Percentiles rank a stretch among this genome's conserved stretches.
Evolutionary conservation across 2,329 filamentous ascomycete species (phyloP).

Genomic region (Westerdykella aurantiaca): DNA sequence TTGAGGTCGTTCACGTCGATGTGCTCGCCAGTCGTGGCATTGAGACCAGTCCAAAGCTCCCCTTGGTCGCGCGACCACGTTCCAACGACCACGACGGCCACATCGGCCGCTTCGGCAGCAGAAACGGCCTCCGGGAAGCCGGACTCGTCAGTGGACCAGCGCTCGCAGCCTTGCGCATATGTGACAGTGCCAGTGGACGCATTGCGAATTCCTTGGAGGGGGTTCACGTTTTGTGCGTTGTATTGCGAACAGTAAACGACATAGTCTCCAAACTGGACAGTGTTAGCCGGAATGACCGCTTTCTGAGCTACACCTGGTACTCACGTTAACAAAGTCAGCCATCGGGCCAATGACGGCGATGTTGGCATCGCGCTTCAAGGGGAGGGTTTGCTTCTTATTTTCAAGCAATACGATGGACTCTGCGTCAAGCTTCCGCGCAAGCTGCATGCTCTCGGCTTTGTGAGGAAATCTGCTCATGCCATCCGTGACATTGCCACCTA

Average conservation of each 20-base stretch:
- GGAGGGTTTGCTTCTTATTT: constrained; percentile 61
- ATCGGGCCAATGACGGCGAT: constrained; percentile 71
- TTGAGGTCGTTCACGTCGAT: constrained; percentile 60
- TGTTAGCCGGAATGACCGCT: constrained; percentile 8
- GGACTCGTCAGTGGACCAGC: constrained; percentile 65
- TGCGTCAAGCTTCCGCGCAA: constrained; percentile 60
- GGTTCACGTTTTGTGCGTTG: constrained; percentile 56
- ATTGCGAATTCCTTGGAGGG: constrained; percentile 61
- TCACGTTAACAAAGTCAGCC: constrained; percentile 64
- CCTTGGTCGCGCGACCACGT: constrained; percentile 70
- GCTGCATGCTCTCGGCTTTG: constrained; percentile 51
- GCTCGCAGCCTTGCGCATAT: constrained; percentile 65
- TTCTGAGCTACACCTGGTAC: constrained; percentile 17
- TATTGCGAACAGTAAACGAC: constrained; percentile 61
- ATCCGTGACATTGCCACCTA: constrained; percentile 25
- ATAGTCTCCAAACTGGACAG: constrained; percentile 63
- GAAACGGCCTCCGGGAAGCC: constrained; percentile 62
- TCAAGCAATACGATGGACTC: constrained; percentile 70
- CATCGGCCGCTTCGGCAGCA: constrained; percentile 60
- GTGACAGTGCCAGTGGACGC: constrained; percentile 54
- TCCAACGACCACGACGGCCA: constrained; percentile 67
- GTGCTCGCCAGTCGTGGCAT: constrained; percentile 70
- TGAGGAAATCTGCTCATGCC: constrained; percentile 33
- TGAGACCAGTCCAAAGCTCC: constrained; percentile 64
- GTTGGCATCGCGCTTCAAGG: constrained; percentile 60